A percentile compares a stretch with the other conserved stretches of the same genome.
Conservation (phyloP, 129 eudicot genomes). For the Flaveria trinervia region DNA sequence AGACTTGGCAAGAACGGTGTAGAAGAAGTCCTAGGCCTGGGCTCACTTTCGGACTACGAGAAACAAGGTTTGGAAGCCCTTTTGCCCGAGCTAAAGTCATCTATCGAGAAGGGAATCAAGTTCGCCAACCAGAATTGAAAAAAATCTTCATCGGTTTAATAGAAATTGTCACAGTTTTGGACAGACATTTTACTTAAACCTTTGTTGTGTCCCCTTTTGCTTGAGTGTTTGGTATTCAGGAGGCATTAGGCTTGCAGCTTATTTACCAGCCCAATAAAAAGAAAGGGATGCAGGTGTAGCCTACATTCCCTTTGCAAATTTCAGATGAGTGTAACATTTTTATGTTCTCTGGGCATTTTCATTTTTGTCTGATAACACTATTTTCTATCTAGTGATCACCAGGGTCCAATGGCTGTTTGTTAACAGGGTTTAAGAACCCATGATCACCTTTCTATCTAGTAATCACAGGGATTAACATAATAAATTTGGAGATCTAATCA, state of each 20-base stretch:
- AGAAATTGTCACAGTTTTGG: slow-evolving; percentile 46
- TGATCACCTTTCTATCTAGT: neutral
- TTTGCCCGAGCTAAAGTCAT: slow-evolving; percentile 66
- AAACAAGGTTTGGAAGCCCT: slow-evolving; percentile 80
- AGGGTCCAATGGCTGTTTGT: neutral
- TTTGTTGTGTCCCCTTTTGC: slow-evolving; percentile 26
- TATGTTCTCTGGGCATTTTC: slow-evolving; percentile 20
- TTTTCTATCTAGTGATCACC: slow-evolving; percentile 12
- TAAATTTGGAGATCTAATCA: too few species aligned
- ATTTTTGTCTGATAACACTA: slow-evolving; percentile 21
- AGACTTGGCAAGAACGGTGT: slow-evolving; percentile 98
- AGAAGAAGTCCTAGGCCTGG: slow-evolving; percentile 81
- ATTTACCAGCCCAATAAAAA: slow-evolving; percentile 38
- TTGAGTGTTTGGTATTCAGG: slow-evolving; percentile 41
- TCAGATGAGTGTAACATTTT: slow-evolving; percentile 26
- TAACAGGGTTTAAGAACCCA: neutral
- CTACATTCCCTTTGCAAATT: slow-evolving; percentile 21
- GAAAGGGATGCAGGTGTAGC: slow-evolving; percentile 27
- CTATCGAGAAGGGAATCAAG: slow-evolving; percentile 88
- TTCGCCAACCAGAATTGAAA: slow-evolving; percentile 58
- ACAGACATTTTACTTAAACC: slow-evolving; percentile 10
- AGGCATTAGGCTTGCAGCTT: slow-evolving; percentile 43
- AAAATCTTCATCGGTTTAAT: neutral
- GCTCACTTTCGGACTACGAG: slow-evolving; percentile 74
- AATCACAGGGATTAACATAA: too few species aligned